Evolutionary conservation across 768 basidiomycete genomes (phyloP).

Genomic region (Pseudohyphozyma bogoriensis): DNA sequence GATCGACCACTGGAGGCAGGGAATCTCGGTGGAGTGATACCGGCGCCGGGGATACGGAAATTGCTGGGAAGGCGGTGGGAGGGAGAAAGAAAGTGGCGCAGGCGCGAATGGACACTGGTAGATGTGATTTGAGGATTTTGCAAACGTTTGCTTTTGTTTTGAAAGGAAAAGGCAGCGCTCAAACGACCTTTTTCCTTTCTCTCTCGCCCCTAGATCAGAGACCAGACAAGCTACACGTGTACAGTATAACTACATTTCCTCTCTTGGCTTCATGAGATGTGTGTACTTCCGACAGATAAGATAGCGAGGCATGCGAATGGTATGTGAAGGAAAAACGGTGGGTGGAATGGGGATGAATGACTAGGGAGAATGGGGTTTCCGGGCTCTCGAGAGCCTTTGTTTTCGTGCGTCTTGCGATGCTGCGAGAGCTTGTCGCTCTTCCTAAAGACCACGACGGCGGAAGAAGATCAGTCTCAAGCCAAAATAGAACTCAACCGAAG

Average conservation of each 20-base stretch:
- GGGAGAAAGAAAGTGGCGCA: neutral
- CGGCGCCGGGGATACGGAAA: neutral
- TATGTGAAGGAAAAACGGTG: too few relatives aligned
- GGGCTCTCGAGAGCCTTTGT: too few relatives aligned
- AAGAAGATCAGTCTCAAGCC: neutral
- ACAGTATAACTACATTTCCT: too few relatives aligned
- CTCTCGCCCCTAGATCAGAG: neutral
- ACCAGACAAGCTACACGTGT: neutral
- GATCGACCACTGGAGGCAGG: too few relatives aligned
- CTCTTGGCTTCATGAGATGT: too few relatives aligned
- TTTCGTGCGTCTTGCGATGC: neutral
- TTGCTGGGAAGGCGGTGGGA: neutral
- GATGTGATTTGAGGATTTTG: too few relatives aligned
- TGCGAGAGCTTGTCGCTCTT: neutral
- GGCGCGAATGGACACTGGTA: neutral
- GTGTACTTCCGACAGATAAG: too few relatives aligned
- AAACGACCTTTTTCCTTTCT: neutral
- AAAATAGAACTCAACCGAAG: neutral
- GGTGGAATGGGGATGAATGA: too few relatives aligned
- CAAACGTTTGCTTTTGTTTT: too few relatives aligned
- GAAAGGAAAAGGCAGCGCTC: neutral
- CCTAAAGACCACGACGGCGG: neutral
- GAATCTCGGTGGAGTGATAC: too few relatives aligned
- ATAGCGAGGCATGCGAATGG: too few relatives aligned
- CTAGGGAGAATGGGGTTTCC: too few relatives aligned